Evolutionary conservation across 768 basidiomycete genomes (phyloP).

Genomic region (Tulasnella sp.): DNA sequence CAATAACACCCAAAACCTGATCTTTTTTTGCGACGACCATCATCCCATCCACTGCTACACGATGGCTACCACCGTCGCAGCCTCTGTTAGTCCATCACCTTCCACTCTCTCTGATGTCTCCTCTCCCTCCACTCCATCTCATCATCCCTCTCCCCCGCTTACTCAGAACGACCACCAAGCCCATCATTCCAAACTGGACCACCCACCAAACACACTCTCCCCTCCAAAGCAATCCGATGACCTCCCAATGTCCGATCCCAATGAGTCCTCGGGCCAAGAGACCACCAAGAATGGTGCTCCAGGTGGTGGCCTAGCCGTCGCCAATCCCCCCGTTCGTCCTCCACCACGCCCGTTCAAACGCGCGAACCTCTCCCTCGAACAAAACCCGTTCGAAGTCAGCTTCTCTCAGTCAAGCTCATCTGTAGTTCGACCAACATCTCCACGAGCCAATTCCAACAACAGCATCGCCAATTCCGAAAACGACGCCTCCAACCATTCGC

Average conservation of each 20-base stretch:
- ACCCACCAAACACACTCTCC: background rate
- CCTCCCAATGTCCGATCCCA: background rate
- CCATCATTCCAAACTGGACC: background rate
- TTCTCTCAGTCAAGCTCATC: constrained; percentile 25
- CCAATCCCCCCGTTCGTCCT: background rate
- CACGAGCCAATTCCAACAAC: constrained; percentile 23
- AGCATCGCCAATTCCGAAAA: constrained; percentile 9
- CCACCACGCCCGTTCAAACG: constrained; percentile 30
- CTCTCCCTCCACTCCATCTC: background rate
- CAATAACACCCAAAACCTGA: background rate
- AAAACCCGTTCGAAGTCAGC: constrained; percentile 80
- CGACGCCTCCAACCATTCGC: constrained; percentile 20
- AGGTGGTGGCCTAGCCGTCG: background rate
- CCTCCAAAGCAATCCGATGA: background rate
- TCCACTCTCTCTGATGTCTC: background rate
- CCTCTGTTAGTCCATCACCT: background rate
- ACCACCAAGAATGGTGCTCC: background rate
- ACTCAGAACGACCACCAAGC: background rate
- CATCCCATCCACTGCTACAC: background rate
- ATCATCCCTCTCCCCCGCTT: background rate
- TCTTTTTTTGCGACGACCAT: background rate
- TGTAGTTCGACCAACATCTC: constrained; percentile 24
- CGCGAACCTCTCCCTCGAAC: constrained; percentile 66
- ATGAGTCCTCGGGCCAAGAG: background rate
- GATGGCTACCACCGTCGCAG: background rate